Evolutionary conservation across 345 rosid genomes (phyloP).

Genomic region (Pistacia vera): DNA sequence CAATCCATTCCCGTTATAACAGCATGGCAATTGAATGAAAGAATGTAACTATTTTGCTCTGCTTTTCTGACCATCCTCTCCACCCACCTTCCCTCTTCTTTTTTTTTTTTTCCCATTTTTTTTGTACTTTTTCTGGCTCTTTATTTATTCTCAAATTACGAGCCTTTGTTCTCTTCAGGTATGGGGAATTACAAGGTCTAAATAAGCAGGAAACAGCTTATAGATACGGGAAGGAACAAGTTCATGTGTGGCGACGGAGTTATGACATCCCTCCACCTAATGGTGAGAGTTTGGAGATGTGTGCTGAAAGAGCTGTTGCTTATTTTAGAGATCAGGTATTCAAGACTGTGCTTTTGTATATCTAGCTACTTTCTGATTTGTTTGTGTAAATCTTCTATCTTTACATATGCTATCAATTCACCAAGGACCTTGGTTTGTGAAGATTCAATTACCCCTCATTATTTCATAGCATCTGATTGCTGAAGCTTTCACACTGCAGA

Average conservation of each 20-base stretch:
- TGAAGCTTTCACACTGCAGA: conserved; percentile 45
- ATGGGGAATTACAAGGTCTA: conserved; percentile 95
- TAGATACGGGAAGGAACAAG: conserved; percentile 86
- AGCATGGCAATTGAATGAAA: conserved; percentile 96
- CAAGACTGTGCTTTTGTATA: conserved; percentile 4
- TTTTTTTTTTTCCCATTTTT: not conserved
- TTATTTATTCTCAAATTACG: conserved; percentile 6
- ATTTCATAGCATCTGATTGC: conserved; percentile 20
- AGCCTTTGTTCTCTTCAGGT: conserved; percentile 47
- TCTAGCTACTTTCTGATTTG: conserved; percentile 7
- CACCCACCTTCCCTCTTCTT: not conserved
- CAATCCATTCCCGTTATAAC: conserved; percentile 85
- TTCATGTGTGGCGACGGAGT: conserved; percentile 98
- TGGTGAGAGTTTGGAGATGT: conserved; percentile 99
- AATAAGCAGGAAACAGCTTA: conserved; percentile 97
- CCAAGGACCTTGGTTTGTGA: not conserved
- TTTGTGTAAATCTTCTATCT: not conserved
- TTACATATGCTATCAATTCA: not conserved
- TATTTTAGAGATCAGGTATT: conserved; percentile 58
- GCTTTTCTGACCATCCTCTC: conserved; percentile 9
- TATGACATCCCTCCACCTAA: conserved; percentile 94
- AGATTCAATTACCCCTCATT: not conserved
- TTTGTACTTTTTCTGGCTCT: not conserved
- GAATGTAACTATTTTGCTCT: conserved; percentile 60
- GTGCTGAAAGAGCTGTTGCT: conserved; percentile 93